Percentiles rank a stretch among this genome's conserved stretches.
Conservation (phyloP, 331 rosid species). For the Spiraea crenata region DNA sequence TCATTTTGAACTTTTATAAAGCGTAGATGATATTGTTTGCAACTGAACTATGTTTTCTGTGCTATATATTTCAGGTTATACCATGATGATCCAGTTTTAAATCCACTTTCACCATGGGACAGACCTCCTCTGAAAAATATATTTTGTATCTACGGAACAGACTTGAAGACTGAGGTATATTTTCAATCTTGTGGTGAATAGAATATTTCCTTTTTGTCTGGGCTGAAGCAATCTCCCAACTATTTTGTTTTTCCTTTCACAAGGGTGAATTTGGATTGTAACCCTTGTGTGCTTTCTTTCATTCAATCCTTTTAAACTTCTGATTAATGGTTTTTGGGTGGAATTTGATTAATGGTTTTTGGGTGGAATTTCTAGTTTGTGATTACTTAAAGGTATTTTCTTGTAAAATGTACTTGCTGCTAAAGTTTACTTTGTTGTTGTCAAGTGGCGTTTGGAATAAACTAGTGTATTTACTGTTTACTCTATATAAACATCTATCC, state of each 20-base stretch:
- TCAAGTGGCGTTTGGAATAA: background rate
- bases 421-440: background rate
- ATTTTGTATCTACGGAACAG: slow-evolving; percentile 85
- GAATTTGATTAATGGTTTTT: background rate
- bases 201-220: background rate
- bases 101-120: slow-evolving; percentile 98
- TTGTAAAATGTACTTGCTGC: background rate
- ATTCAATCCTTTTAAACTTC: background rate
- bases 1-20: background rate
- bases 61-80: slow-evolving; percentile 68
- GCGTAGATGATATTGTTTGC: slow-evolving; percentile 5
- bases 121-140: slow-evolving; percentile 92
- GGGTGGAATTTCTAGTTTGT: no score
- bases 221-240: slow-evolving; percentile 2
- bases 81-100: slow-evolving; percentile 74
- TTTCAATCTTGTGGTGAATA: slow-evolving; percentile 15
- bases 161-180: slow-evolving; percentile 82
- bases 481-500: background rate
- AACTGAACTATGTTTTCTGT: slow-evolving; percentile 20
- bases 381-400: background rate
- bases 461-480: background rate
- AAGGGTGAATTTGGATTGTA: slow-evolving; percentile 17
- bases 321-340: background rate
- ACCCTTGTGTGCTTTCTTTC: background rate
- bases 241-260: background rate